Evolutionary conservation across 2,329 filamentous ascomycete species (phyloP).

Genomic region (Beauveria brongniartii): DNA sequence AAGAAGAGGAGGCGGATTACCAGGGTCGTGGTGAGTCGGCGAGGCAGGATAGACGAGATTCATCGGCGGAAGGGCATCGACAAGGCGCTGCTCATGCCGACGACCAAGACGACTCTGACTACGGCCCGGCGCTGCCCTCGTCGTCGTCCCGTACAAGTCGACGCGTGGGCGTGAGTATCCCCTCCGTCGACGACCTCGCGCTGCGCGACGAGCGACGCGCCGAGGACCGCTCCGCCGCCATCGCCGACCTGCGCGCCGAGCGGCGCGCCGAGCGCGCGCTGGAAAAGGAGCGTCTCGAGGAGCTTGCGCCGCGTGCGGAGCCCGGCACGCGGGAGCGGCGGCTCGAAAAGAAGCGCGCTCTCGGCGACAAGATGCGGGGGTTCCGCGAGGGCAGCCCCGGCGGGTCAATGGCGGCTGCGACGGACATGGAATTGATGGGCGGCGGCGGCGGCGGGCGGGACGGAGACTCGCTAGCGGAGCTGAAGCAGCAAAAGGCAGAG

Average conservation of each 20-base stretch:
- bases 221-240: constrained; percentile 43
- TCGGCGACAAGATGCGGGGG: constrained; percentile 62
- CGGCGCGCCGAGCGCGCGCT: constrained; percentile 56
- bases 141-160: constrained; percentile 12
- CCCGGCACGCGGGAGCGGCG: constrained; percentile 73
- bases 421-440: constrained; percentile 72
- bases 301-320: constrained; percentile 75
- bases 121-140: constrained; percentile 34
- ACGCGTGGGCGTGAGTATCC: constrained; percentile 52
- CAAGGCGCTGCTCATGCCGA: background rate
- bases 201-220: constrained; percentile 42
- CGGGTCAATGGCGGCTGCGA: constrained; percentile 40
- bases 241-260: constrained; percentile 48
- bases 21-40: background rate
- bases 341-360: constrained; percentile 75
- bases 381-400: constrained; percentile 63
- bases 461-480: constrained; percentile 51
- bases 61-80: constrained; percentile 12
- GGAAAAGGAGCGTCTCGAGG: constrained; percentile 69
- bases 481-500: constrained; percentile 57
- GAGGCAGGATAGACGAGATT: constrained; percentile 8
- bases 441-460: constrained; percentile 39
- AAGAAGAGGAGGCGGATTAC: background rate
- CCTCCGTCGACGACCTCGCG: constrained; percentile 66
- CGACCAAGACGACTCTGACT: constrained; percentile 28